Evolutionary conservation across 2,329 filamentous ascomycete species (phyloP), one percentile per base, ranked within the genome.

Genomic region (Pezicula carpinea): DNA sequence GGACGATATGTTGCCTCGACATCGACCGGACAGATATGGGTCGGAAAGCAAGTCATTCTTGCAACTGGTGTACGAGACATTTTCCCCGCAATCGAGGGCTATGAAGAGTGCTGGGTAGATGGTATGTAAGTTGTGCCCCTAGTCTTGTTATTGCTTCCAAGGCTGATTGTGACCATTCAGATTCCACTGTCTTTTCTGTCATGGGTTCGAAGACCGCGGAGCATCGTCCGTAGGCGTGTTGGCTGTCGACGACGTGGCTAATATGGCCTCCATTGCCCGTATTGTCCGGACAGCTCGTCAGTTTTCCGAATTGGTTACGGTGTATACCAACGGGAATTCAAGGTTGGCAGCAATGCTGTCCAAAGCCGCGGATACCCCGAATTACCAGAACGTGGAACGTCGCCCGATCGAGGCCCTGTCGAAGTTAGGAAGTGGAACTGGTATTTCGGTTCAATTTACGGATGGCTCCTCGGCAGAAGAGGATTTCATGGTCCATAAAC

Each of bases 151-250:
- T 39, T 21, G 39, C 10, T 38, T 18, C 7, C 7, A 13, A 14
- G 8, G 7, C 17, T 11, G 8, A 38, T 11, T 38, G 8, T 38
- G 11, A 15, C 7, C 35, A 38, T 14, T 2, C 34, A 73, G 70
- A 40, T 81, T 76, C 52, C 77, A 81, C 53, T 82, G 78, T 53
- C 68, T 82, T 1, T 80, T 75, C 54, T 82, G 77, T 59, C 69
- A 81, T 5, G 79, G 79, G 6, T 82, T 70, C 58, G 79, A 83
- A 51, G 74, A 81, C 41, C 68, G 71, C 13, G 76, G 73, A 2
- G 59, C 63, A 2, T 54, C 64, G 1, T 70, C 71, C 0, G 68
- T 67, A 0, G 76, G 74, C 1, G 54, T 80, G 5, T 66, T 81
- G 3, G 71, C 69, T 2, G 61, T 64, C 6, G 69, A 64, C 1